Base-by-base conservation (phyloP, 495 filamentous ascomycete species). In the Hypoxylon trugodes region DNA sequence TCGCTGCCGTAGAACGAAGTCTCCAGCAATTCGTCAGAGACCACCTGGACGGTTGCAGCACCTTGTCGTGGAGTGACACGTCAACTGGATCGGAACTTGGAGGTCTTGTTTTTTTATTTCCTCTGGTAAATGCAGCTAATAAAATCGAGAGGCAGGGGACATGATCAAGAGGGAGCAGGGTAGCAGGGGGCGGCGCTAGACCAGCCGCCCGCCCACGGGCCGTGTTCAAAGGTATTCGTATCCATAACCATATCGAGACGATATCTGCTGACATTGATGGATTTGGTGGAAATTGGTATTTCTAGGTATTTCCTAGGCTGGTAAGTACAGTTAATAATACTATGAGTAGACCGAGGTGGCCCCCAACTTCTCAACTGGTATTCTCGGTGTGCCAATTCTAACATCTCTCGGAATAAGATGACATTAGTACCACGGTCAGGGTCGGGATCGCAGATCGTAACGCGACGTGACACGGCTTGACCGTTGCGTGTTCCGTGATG, bases 81-180 rank as follows among this genome's bases (percentile, higher is more conserved):
- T 67, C 58, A 52, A 58, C 41, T 26, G 28, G 52, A 51, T 61
- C 57, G 64, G 58, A 61, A 58, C 46, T 61, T 52, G 64, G 58
- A 61, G 53, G 15, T 48, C 38, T 36, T n/a, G 46, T 51, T 12
- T 9, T 6, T 54, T 21, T 18, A 13, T 18, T 12, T n/a, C n/a
- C 51, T 28, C 38, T 33, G 37, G 49, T 35, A 49, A 41, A 61
- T 33, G 32, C 25, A 42, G 35, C 56, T 54, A 61, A 59, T 51
- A 43, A n/a, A n/a, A 49, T 15, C 45, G 32, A 15, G 30, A 59
- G 35, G 46, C 56, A 61, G 56, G 56, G 56, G 38, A 60, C 24
- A 32, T n/a, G 4, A 38, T 26, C 18, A 28, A 47, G 25, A 26
- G 22, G n/a, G 22, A 38, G 41, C 52, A 61, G 47, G 63, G 63